phyloP scores from a whole-genome alignment of 1,284 basidiomycete species.

The Fomitopsis palustris region DNA sequence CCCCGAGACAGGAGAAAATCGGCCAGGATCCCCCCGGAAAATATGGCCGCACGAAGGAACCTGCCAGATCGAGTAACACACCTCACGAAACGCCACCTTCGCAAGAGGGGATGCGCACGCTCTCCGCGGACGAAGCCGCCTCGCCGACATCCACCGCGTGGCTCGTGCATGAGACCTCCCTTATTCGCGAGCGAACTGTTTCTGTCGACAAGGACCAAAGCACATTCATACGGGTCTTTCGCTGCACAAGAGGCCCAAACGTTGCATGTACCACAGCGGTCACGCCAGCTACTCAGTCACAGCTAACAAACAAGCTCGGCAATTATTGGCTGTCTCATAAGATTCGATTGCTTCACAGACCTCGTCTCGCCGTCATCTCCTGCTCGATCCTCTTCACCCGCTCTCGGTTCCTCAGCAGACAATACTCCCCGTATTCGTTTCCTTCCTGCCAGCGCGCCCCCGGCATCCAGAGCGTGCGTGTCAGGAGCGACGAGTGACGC shows the following conservation, averaged over 20 bases:
- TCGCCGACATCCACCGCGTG: background rate
- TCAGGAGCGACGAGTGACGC: slow-evolving; percentile 65
- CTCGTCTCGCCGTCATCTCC: slow-evolving; percentile 20
- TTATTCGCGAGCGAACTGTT: background rate
- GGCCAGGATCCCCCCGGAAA: background rate
- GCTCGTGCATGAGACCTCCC: background rate
- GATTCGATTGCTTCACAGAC: slow-evolving; percentile 7
- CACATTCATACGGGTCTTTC: background rate
- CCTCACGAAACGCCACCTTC: background rate
- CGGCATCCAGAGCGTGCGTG: slow-evolving; percentile 78
- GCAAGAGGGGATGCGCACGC: background rate
- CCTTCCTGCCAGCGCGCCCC: slow-evolving; percentile 56
- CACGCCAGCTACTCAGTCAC: background rate
- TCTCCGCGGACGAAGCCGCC: background rate
- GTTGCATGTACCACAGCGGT: background rate
- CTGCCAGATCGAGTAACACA: slow-evolving; percentile 8
- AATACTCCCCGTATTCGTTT: slow-evolving; percentile 73
- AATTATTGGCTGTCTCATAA: slow-evolving; percentile 1
- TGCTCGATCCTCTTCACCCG: slow-evolving; percentile 39
- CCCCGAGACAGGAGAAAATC: background rate
- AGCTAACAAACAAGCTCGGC: background rate
- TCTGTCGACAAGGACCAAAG: background rate
- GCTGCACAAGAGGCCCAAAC: background rate
- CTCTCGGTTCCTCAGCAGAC: slow-evolving; percentile 55
- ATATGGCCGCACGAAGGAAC: background rate